These are phyloP conservation scores for Kurtzmaniella quercitrusa DNA, from an alignment of 1,139 yeast genomes.

Conservation along the genomic window DNA sequence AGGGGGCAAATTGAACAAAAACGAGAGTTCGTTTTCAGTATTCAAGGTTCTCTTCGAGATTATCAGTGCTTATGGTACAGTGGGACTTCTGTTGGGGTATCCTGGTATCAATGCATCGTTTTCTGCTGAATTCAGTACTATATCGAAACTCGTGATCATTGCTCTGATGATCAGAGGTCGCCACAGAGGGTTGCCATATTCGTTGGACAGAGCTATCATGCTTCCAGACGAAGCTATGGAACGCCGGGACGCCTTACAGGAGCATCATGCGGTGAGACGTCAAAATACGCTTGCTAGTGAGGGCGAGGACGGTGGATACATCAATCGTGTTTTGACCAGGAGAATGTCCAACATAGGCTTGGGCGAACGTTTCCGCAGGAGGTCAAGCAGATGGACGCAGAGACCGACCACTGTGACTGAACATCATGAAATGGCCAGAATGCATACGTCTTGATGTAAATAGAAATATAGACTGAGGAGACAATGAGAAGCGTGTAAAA, in stretches of 20 bases:
- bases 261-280: slow-evolving; percentile 45
- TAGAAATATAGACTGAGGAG: background rate
- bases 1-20: slow-evolving; percentile 51
- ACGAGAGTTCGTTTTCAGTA: slow-evolving; percentile 52
- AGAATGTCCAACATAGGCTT: slow-evolving; percentile 4
- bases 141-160: slow-evolving; percentile 80
- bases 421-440: background rate
- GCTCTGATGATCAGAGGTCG: slow-evolving; percentile 93
- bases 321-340: slow-evolving; percentile 4
- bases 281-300: slow-evolving; percentile 18
- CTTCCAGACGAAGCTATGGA: slow-evolving; percentile 70
- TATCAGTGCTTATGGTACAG: slow-evolving; percentile 94
- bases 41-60: slow-evolving; percentile 81
- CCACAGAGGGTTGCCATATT: slow-evolving; percentile 93
- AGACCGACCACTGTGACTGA: background rate
- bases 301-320: slow-evolving; percentile 3
- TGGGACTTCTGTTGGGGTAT: slow-evolving; percentile 85
- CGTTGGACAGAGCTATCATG: slow-evolving; percentile 91
- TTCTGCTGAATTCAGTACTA: slow-evolving; percentile 61
- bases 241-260: slow-evolving; percentile 65
- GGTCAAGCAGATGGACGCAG: background rate
- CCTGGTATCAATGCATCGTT: slow-evolving; percentile 66
- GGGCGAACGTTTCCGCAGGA: slow-evolving; percentile 1
- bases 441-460: background rate
- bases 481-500: no score